Evolutionary conservation across 768 basidiomycete species (phyloP), one percentile per base, ranked within the genome.

Genomic region (Pholiota conissans): DNA sequence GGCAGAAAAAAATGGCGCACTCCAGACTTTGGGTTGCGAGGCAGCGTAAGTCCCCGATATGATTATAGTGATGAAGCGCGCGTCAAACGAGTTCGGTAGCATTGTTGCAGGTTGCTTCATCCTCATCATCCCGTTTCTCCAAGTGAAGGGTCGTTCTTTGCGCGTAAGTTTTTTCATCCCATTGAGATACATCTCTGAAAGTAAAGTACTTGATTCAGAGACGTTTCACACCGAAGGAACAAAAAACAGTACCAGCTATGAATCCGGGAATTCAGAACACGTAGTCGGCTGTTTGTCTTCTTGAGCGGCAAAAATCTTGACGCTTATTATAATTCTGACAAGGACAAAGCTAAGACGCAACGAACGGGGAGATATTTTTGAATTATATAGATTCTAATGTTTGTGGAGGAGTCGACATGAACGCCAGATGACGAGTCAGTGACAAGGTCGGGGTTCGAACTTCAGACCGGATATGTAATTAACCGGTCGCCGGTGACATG

Each of bases 21-120:
- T 86, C 22, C 83, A 86, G 57, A 80, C 82, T 4, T 80, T 86
- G 61, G 85, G 86, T 8, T 75, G 76, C 46, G 86, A 88, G 69
- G 81, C 84, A 29, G 85, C 85, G 75, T 82, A 66, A 66, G 82
- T 76, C 2, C 18, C 3, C n/a, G 13, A 2, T 32, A 18, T 30
- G 2, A 24, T 18, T 8, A 50, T 14, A 11, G 47, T n/a, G 10
- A 13, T 32, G n/a, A 26, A 2, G n/a, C 28, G 11, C 13, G 45
- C 18, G 22, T 32, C n/a, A 35, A 18, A 16, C n/a, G 18, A 30
- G 11, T 11, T 18, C 10, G 9, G 14, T 20, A 50, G 49, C 30
- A 50, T 50, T n/a, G 49, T 50, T 6, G 49, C 22, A 13, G 49
- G 49, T 6, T 50, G 27, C 16, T 50, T 50, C 27, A 7, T 50